A percentile compares a stretch with the other conserved stretches of the same genome.
These are phyloP conservation scores for Phytophthora ohioensis DNA, from an alignment of 352 stramenopile genomes.

Conservation along the genomic window DNA sequence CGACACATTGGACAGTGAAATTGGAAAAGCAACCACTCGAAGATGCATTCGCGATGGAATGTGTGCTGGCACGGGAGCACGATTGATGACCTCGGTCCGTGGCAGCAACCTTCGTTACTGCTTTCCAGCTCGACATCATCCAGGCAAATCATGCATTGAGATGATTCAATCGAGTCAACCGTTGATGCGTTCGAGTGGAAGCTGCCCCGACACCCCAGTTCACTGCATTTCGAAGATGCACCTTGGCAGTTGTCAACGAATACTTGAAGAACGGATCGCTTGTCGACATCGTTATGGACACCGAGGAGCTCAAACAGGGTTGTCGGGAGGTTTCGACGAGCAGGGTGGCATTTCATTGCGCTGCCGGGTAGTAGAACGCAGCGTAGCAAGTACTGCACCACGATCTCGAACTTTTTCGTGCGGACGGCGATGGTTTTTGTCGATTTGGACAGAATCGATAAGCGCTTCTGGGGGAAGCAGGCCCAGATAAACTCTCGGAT, in stretches of 20 bases:
- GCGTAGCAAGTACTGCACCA: conserved; percentile 70
- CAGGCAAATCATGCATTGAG: conserved; percentile 55
- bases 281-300: conserved; percentile 53
- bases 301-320: conserved; percentile 65
- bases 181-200: conserved; percentile 43
- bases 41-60: conserved; percentile 80
- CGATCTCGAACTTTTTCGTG: conserved; percentile 60
- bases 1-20: conserved; percentile 73
- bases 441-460: conserved; percentile 44
- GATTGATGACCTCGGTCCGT: conserved; percentile 19
- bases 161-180: conserved; percentile 32
- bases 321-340: conserved; percentile 49
- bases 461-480: conserved; percentile 65
- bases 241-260: conserved; percentile 66
- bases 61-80: conserved; percentile 64
- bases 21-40: conserved; percentile 76
- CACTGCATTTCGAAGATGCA: conserved; percentile 2
- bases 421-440: conserved; percentile 50
- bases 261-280: conserved; percentile 69
- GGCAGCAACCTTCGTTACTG: conserved; percentile 3
- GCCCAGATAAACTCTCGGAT: conserved; percentile 66
- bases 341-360: conserved; percentile 64
- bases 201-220: conserved; percentile 18
- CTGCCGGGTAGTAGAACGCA: conserved; percentile 65
- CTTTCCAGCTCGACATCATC: conserved; percentile 46